Conservation (phyloP, 2,329 filamentous ascomycete species). For the Epichloe amarillans region DNA sequence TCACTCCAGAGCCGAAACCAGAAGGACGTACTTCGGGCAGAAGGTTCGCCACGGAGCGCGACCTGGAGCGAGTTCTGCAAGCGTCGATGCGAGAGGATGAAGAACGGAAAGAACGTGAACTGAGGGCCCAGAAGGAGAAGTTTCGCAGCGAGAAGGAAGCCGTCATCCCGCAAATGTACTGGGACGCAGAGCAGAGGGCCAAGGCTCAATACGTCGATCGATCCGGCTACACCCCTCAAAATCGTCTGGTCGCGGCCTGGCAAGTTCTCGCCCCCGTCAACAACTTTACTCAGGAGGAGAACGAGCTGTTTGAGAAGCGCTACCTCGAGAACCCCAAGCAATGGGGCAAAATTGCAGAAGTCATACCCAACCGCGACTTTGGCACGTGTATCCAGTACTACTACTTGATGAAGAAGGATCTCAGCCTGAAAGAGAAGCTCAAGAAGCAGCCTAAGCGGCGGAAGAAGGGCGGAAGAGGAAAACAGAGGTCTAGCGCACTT, state of each 20-base stretch:
- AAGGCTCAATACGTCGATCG: conserved; percentile 49
- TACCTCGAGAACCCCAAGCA: conserved; percentile 70
- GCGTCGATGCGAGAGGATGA: conserved; percentile 60
- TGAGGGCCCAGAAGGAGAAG: conserved; percentile 50
- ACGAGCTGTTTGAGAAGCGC: conserved; percentile 55
- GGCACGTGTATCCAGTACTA: conserved; percentile 77
- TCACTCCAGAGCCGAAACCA: conserved; percentile 39
- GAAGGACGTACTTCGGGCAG: conserved; percentile 41
- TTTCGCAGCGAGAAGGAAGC: conserved; percentile 68
- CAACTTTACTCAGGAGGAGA: conserved; percentile 62
- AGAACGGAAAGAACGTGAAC: conserved; percentile 54
- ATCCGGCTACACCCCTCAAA: conserved; percentile 50
- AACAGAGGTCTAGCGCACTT: conserved; percentile 48
- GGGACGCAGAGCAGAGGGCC: conserved; percentile 45
- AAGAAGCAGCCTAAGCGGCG: conserved; percentile 48
- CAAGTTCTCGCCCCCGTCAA: conserved; percentile 59
- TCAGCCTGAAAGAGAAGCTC: conserved; percentile 64
- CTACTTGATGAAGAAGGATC: conserved; percentile 64
- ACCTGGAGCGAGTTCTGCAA: conserved; percentile 58
- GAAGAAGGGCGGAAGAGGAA: conserved; percentile 41
- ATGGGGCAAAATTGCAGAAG: conserved; percentile 64
- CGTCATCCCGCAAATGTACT: conserved; percentile 56
- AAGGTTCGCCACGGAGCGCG: conserved; percentile 57
- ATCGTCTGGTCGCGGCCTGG: conserved; percentile 55
- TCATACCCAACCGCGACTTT: conserved; percentile 55